Conservation (phyloP, 2,329 filamentous ascomycete species). For the Alternaria ethzedia region DNA sequence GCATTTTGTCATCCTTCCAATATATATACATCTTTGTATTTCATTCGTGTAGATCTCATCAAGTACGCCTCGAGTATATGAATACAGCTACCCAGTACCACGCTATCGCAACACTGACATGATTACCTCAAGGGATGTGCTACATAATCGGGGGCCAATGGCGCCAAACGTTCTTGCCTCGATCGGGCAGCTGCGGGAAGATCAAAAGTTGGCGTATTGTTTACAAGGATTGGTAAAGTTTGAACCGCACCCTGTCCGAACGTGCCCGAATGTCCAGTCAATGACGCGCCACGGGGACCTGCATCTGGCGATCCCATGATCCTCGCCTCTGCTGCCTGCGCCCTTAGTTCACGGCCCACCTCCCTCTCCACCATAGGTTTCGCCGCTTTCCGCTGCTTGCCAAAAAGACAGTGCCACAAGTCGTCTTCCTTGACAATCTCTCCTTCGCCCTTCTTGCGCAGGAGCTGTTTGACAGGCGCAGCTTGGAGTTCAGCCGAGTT, state of each 20-base stretch:
- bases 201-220: background rate
- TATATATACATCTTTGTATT: background rate
- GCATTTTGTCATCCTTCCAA: background rate
- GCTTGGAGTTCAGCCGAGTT: constrained; percentile 85
- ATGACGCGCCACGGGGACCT: background rate
- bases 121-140: background rate
- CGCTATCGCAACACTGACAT: background rate
- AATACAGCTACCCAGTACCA: background rate
- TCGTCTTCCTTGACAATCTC: constrained; percentile 81
- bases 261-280: background rate
- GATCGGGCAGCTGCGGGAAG: background rate
- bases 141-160: background rate
- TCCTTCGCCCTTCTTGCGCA: constrained; percentile 74
- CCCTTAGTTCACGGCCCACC: constrained; percentile 59
- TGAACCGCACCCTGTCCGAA: background rate
- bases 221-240: background rate
- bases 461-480: constrained; percentile 71
- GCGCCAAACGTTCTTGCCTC: background rate
- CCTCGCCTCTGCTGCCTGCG: constrained; percentile 59
- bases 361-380: constrained; percentile 51
- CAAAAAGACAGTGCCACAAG: constrained; percentile 89
- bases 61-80: background rate
- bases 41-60: background rate
- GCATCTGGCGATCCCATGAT: background rate
- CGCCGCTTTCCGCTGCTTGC: constrained; percentile 54